Base-by-base conservation (phyloP, 1,284 basidiomycete species). In the Fomitiporia mediterranea region DNA sequence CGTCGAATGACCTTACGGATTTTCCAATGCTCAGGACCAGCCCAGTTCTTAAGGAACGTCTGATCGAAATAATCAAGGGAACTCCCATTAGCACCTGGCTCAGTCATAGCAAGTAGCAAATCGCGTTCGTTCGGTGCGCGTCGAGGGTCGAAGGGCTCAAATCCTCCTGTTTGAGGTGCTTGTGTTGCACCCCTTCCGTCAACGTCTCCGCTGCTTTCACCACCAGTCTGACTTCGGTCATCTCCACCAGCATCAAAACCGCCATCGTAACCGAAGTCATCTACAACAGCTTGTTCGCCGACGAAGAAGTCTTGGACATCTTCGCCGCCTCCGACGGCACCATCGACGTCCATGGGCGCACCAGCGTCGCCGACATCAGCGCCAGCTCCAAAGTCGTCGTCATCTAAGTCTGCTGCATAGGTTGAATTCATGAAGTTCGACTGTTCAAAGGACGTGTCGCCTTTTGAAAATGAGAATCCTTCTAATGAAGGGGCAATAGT, bases 1-100 rank as follows among this genome's bases (percentile, higher is more conserved):
- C 82, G 83, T 55, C 86, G 79, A 46, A 92, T 77, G 28, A 84
- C 77, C 66, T 85, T 89, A 55, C 87, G 75, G 64, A 98, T 71
- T 69, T 97, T 98, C 96, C 96, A 99, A 69, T 99, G 97, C 69
- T 98, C 94, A 8, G 96, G 96, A 3, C 97, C 96, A 2, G 97
- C 96, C 96, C 96, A 99, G 64, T 94, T 96, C 78, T 93, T 97
- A 66, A 88, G 78, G 66, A 94, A 81, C 37, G 82, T 85, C 64
- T 88, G 82, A 70, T 99, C 95, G 69, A 99, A 98, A 71, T 97
- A 98, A 66, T 96, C 93, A 73, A 98, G 74, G 94, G 87, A 28
- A 75, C 81, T 64, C 55, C 72, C 64, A n/a, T 82, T 84, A 3
- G 75, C 81, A 42, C 82, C 81, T 1, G 74, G 80, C 51, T 84